Evolutionary conservation across 2,329 filamentous ascomycete genomes (phyloP).

Genomic region (Fusarium devonianum): DNA sequence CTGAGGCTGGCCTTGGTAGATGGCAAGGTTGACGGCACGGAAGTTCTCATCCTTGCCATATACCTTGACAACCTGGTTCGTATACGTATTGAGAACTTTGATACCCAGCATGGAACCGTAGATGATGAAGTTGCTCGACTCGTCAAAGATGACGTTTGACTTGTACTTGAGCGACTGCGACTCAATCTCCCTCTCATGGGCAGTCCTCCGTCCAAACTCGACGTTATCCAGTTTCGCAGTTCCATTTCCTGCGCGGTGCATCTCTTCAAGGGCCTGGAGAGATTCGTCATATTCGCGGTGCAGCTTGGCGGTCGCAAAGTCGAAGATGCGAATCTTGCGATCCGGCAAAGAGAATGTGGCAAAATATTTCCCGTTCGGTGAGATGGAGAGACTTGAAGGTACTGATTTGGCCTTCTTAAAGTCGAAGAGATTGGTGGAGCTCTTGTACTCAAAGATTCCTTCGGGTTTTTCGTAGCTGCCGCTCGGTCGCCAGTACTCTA

Average conservation of each 20-base stretch:
- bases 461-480: slow-evolving; percentile 88
- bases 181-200: slow-evolving; percentile 86
- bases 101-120: slow-evolving; percentile 92
- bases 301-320: slow-evolving; percentile 88
- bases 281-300: slow-evolving; percentile 96
- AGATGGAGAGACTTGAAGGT: slow-evolving; percentile 82
- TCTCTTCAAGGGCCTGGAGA: slow-evolving; percentile 84
- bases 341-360: slow-evolving; percentile 92
- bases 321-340: slow-evolving; percentile 90
- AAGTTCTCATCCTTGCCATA: slow-evolving; percentile 92
- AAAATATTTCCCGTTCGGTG: slow-evolving; percentile 85
- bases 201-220: slow-evolving; percentile 89
- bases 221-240: slow-evolving; percentile 84
- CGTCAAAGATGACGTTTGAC: slow-evolving; percentile 91
- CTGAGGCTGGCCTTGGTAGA: slow-evolving; percentile 95
- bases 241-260: slow-evolving; percentile 93
- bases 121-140: slow-evolving; percentile 92
- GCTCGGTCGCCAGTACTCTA: slow-evolving; percentile 93
- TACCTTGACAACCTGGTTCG: slow-evolving; percentile 88
- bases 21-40: slow-evolving; percentile 78
- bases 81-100: slow-evolving; percentile 95
- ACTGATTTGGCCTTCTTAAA: slow-evolving; percentile 95
- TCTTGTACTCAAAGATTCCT: slow-evolving; percentile 92
- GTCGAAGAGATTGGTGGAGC: slow-evolving; percentile 91
- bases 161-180: slow-evolving; percentile 70